Evolutionary conservation across 768 basidiomycete species (phyloP).

Genomic region (Gloeopeniophorella convolvens): DNA sequence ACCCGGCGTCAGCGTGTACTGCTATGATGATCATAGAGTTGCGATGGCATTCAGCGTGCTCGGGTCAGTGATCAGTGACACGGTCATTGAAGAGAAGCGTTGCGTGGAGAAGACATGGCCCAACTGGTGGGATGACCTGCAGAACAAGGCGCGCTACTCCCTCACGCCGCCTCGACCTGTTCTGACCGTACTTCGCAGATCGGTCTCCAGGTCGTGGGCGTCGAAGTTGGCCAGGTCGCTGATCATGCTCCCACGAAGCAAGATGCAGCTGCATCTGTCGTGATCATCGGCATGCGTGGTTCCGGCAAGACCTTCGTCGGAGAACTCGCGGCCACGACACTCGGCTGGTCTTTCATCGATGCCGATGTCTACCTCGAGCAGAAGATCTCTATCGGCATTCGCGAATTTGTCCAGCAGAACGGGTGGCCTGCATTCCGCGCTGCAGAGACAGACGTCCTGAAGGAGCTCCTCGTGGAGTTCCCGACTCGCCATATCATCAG

Average conservation of each 20-base stretch:
- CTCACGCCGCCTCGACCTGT: background rate
- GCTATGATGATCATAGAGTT: constrained; percentile 98
- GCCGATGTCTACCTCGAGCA: constrained; percentile 76
- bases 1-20: constrained; percentile 76
- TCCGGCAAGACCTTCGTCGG: constrained; percentile 93
- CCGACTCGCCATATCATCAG: constrained; percentile 69
- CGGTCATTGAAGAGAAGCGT: constrained; percentile 88
- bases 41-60: constrained; percentile 98
- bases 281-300: constrained; percentile 94
- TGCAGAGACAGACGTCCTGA: constrained; percentile 65
- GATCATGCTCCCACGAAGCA: constrained; percentile 37
- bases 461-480: constrained; percentile 54
- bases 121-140: constrained; percentile 98
- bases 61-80: constrained; percentile 62
- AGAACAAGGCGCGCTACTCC: constrained; percentile 69
- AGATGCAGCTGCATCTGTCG: constrained; percentile 48
- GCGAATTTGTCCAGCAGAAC: constrained; percentile 69
- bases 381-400: constrained; percentile 53
- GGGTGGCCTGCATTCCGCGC: constrained; percentile 90
- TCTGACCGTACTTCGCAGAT: constrained; percentile 47
- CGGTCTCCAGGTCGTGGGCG: constrained; percentile 80
- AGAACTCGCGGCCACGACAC: constrained; percentile 60
- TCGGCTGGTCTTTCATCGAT: constrained; percentile 75
- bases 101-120: constrained; percentile 99
- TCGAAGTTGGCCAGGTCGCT: constrained; percentile 51